phyloP scores from a whole-genome alignment of 148 eudicot species.

The Mesembryanthemum crystallinum region DNA sequence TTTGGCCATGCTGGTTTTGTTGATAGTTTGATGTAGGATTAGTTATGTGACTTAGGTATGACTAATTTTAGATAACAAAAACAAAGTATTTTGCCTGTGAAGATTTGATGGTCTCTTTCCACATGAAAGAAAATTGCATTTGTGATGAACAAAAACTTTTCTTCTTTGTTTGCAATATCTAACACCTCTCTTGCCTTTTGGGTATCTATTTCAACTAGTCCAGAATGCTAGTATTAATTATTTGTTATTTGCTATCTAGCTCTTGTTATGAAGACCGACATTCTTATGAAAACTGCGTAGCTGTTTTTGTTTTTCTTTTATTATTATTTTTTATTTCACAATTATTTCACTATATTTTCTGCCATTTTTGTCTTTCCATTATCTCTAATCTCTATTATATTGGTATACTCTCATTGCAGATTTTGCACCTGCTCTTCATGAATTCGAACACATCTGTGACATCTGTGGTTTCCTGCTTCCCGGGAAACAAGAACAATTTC shows the following conservation, averaged over 20 bases:
- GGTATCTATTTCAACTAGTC: not conserved
- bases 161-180: not conserved
- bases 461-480: conserved; percentile 83
- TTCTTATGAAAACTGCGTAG: too few relatives aligned
- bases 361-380: not conserved
- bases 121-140: not conserved
- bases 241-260: not conserved
- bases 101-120: not conserved
- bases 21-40: not conserved
- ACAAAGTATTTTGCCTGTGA: not conserved
- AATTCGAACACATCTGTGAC: conserved; percentile 59
- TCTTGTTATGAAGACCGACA: not conserved
- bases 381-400: not conserved
- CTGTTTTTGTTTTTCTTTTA: too few relatives aligned
- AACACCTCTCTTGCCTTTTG: not conserved
- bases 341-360: not conserved
- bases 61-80: too few relatives aligned
- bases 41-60: too few relatives aligned
- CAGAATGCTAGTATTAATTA: not conserved
- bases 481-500: conserved; percentile 83
- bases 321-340: too few relatives aligned
- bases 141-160: not conserved
- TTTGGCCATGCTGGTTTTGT: not conserved
- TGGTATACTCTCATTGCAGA: conserved; percentile 37
- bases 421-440: conserved; percentile 73